Base-by-base conservation (phyloP, 1,139 yeast species). In the Blastobotrys buckinghamii region DNA sequence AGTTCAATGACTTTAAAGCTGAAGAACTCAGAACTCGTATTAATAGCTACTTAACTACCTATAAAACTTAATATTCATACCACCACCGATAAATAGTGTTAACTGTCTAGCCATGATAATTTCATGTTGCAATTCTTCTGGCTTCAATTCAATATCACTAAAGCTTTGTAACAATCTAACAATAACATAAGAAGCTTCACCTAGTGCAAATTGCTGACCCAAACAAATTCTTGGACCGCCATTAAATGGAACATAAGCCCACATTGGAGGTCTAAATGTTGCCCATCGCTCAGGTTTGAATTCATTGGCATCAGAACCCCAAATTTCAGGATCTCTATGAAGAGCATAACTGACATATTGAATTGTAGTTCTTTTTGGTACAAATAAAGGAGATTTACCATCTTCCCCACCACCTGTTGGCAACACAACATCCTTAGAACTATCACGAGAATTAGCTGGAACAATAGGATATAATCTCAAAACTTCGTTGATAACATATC, bases 151-250 rank as follows among this genome's bases (percentile, higher is more conserved):
- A 7, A 51, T 37, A 27, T 57, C 56, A 42, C 49, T 52, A 52
- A 64, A 65, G 30, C 53, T 56, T 60, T 75, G 79, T 45, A 66
- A 62, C 46, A 79, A 58, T 51, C 82, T 66, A 12, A 70, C 70
- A 35, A 74, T 53, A 7, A 76, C 71, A 55, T 75, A 77, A 2
- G 76, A 66, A 12, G 78, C 76, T 62, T 78, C 82, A 9, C 81
- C 77, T 50, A 78, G 69, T 2, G 81, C 81, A 62, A 74, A 76
- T 59, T 77, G 82, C 63, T 78, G 82, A 20, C 82, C 82, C 49
- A 78, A 66, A 54, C 82, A 78, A 52, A 77, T 77, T 52, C 82
- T 67, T 39, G 82, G 82, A 16, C 82, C 82, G 36, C 82, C 82
- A 56, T 78, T 78, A 67, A 77, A 77, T 2, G 69, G 69, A 26